phyloP scores from a whole-genome alignment of 805 yeast genomes.

The Scheffersomyces spartinae region DNA sequence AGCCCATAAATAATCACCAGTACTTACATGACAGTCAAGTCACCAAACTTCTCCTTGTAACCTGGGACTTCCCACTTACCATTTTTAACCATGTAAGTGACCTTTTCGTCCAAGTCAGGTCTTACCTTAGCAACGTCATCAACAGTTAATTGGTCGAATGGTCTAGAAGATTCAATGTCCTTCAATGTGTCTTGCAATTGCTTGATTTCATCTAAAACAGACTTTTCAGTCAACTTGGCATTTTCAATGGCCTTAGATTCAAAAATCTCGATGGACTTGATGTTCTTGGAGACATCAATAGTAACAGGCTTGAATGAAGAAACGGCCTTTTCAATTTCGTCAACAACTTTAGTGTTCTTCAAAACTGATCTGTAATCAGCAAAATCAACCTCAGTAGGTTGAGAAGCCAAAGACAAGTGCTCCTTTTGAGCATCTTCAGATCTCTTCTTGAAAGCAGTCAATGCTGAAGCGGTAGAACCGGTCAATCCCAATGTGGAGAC shows the following conservation, averaged over 20 bases:
- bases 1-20: no score
- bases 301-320: constrained; percentile 70
- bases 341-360: constrained; percentile 71
- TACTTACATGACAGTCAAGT: constrained; percentile 83
- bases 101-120: constrained; percentile 97
- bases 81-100: constrained; percentile 85
- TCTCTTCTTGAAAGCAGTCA: constrained; percentile 94
- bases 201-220: constrained; percentile 76
- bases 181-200: constrained; percentile 80
- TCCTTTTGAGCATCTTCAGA: constrained; percentile 93
- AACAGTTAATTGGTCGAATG: constrained; percentile 92
- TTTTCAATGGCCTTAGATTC: constrained; percentile 93
- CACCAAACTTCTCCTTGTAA: constrained; percentile 97
- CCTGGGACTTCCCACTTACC: constrained; percentile 98
- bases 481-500: constrained; percentile 81
- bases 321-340: constrained; percentile 71
- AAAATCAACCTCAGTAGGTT: constrained; percentile 74
- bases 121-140: constrained; percentile 91
- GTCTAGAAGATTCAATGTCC: constrained; percentile 95
- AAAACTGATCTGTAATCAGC: constrained; percentile 65
- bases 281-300: constrained; percentile 78
- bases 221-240: constrained; percentile 85
- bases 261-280: constrained; percentile 85
- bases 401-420: constrained; percentile 56
- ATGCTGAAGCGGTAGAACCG: constrained; percentile 81